Percentiles rank a stretch among this genome's conserved stretches.
Conservation (phyloP, 2,329 filamentous ascomycete genomes). For the Cercospora zeae-maydis region DNA sequence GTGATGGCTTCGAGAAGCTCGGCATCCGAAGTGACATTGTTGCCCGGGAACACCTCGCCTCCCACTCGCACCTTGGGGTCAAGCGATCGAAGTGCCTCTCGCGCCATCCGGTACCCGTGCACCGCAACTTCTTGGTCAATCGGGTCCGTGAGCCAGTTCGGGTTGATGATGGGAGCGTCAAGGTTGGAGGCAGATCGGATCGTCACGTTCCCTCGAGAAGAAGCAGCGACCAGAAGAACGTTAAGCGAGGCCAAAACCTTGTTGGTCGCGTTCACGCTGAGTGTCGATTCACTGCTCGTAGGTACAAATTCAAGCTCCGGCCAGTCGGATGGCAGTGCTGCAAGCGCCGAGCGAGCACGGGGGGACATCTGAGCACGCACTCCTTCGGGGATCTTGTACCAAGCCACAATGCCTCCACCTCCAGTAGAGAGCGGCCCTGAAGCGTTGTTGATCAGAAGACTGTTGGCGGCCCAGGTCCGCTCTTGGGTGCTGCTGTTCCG, state of each 20-base stretch:
- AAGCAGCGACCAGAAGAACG: slow-evolving; percentile 33
- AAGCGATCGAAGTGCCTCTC: slow-evolving; percentile 30
- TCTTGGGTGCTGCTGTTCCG: slow-evolving; percentile 9
- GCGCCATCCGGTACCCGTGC: slow-evolving; percentile 33
- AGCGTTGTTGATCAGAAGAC: slow-evolving; percentile 18
- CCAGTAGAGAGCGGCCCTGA: slow-evolving; percentile 27
- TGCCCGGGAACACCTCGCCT: slow-evolving; percentile 41
- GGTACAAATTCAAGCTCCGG: slow-evolving; percentile 33
- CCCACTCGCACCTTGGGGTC: slow-evolving; percentile 31
- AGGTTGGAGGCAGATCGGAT: slow-evolving; percentile 32
- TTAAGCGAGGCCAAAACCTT: slow-evolving; percentile 37
- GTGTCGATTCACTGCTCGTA: slow-evolving; percentile 5
- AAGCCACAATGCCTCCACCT: slow-evolving; percentile 19
- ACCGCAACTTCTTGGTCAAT: slow-evolving; percentile 37
- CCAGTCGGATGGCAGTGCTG: slow-evolving; percentile 36
- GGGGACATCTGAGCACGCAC: slow-evolving; percentile 16
- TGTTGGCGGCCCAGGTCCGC: slow-evolving; percentile 7
- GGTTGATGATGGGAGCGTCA: slow-evolving; percentile 36
- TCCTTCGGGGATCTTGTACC: slow-evolving; percentile 21
- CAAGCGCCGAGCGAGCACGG: slow-evolving; percentile 7
- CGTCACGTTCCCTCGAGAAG: slow-evolving; percentile 38
- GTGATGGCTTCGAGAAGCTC: slow-evolving; percentile 42
- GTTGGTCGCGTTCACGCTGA: slow-evolving; percentile 27
- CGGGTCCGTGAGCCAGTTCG: slow-evolving; percentile 37
- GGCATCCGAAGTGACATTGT: slow-evolving; percentile 40